Evolutionary conservation across 2,329 filamentous ascomycete genomes (phyloP).

Genomic region (Alternaria sp.): DNA sequence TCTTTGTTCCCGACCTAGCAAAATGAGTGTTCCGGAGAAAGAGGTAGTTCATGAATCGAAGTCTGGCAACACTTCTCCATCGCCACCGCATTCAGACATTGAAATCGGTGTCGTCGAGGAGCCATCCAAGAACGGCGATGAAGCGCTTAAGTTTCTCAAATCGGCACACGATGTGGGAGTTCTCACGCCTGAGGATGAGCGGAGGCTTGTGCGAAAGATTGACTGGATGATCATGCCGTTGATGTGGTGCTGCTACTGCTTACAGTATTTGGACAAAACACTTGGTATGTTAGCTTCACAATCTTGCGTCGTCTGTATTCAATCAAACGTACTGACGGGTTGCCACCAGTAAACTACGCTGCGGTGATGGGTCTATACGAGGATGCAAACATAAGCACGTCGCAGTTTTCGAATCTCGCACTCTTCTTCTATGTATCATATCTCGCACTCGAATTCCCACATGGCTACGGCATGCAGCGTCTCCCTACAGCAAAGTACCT

Average conservation of each 20-base stretch:
- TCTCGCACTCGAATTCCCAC: slow-evolving; percentile 51
- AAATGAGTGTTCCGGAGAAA: slow-evolving; percentile 5
- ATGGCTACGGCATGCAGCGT: slow-evolving; percentile 61
- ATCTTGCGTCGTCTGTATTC: not conserved
- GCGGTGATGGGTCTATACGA: slow-evolving; percentile 53
- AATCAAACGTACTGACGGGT: not conserved
- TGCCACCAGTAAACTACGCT: slow-evolving; percentile 48
- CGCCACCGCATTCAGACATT: slow-evolving; percentile 11
- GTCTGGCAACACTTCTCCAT: slow-evolving; percentile 1
- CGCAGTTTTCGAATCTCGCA: slow-evolving; percentile 49
- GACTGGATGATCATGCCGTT: slow-evolving; percentile 54
- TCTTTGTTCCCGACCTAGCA: not conserved
- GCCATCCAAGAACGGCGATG: slow-evolving; percentile 28
- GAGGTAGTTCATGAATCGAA: slow-evolving; percentile 2
- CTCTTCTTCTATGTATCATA: slow-evolving; percentile 51
- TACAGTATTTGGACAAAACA: slow-evolving; percentile 54
- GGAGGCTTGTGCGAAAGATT: slow-evolving; percentile 44
- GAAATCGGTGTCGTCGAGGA: slow-evolving; percentile 21
- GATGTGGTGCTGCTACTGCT: slow-evolving; percentile 50
- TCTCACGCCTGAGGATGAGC: slow-evolving; percentile 27
- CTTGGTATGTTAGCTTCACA: slow-evolving; percentile 52
- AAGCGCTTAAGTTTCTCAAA: slow-evolving; percentile 35
- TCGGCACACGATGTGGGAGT: slow-evolving; percentile 22
- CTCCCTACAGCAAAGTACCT: slow-evolving; percentile 64
- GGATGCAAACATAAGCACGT: slow-evolving; percentile 47